These are phyloP conservation scores for Monosporascus sp. DNA, from an alignment of 2,329 filamentous ascomycete species.

Conservation along the genomic window DNA sequence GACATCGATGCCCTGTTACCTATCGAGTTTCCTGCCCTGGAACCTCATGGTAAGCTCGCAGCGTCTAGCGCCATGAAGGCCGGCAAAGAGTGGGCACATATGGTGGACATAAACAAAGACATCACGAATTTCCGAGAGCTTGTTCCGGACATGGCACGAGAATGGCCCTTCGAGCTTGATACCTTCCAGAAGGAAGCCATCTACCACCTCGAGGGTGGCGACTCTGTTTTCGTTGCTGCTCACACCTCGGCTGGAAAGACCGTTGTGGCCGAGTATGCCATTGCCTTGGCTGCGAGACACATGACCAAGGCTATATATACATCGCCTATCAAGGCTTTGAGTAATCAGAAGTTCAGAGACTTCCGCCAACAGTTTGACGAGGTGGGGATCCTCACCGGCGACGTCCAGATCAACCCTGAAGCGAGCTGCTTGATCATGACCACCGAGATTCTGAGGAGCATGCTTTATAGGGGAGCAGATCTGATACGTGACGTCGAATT, in stretches of 20 bases:
- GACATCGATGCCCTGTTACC: slow-evolving; percentile 84
- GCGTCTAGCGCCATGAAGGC: slow-evolving; percentile 66
- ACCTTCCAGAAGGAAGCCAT: slow-evolving; percentile 98
- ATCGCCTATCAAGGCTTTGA: slow-evolving; percentile 95
- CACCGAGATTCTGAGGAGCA: slow-evolving; percentile 94
- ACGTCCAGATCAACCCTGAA: slow-evolving; percentile 96
- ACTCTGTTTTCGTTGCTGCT: slow-evolving; percentile 95
- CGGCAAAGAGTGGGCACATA: slow-evolving; percentile 91
- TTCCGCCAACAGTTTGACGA: slow-evolving; percentile 89
- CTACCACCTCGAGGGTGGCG: slow-evolving; percentile 92
- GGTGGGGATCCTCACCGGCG: slow-evolving; percentile 92
- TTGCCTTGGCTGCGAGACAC: slow-evolving; percentile 91
- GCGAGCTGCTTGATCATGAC: slow-evolving; percentile 99
- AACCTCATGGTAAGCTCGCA: slow-evolving; percentile 73
- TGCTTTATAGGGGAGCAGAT: slow-evolving; percentile 95
- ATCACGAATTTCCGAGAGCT: slow-evolving; percentile 92
- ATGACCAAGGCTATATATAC: slow-evolving; percentile 99
- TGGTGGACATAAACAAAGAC: slow-evolving; percentile 91
- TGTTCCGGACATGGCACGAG: slow-evolving; percentile 90
- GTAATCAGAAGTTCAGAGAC: slow-evolving; percentile 97
- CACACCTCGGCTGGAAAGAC: slow-evolving; percentile 98
- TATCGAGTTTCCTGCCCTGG: slow-evolving; percentile 86
- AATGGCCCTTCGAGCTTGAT: slow-evolving; percentile 96
- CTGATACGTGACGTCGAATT: slow-evolving; percentile 96
- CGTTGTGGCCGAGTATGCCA: slow-evolving; percentile 96